Evolutionary conservation across 2,329 filamentous ascomycete genomes (phyloP).

Genomic region (Fusarium sp.): DNA sequence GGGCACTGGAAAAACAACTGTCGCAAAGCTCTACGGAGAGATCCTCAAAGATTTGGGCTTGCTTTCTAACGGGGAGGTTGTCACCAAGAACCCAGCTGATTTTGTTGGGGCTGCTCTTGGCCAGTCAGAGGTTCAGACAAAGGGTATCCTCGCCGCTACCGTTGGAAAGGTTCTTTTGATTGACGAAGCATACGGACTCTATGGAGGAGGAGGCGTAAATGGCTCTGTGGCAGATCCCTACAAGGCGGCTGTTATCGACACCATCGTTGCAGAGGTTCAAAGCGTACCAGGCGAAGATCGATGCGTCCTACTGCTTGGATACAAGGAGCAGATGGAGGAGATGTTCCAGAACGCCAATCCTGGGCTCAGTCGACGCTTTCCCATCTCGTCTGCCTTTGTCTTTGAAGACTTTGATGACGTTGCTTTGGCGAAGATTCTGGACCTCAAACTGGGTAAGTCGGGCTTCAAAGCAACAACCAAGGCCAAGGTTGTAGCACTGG

Average conservation of each 20-base stretch:
- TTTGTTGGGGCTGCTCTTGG: constrained; percentile 73
- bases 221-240: constrained; percentile 49
- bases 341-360: constrained; percentile 82
- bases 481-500: constrained; percentile 62
- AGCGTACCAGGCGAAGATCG: constrained; percentile 74
- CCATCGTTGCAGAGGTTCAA: constrained; percentile 77
- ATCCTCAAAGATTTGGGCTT: constrained; percentile 74
- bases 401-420: constrained; percentile 73
- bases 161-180: constrained; percentile 80
- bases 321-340: constrained; percentile 71
- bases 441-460: constrained; percentile 67
- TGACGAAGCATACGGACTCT: constrained; percentile 79
- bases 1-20: constrained; percentile 79
- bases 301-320: constrained; percentile 76
- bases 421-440: constrained; percentile 67
- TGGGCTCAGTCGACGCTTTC: constrained; percentile 72
- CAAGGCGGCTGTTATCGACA: constrained; percentile 74
- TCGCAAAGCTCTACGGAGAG: constrained; percentile 75
- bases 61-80: constrained; percentile 73
- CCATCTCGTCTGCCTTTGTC: constrained; percentile 66
- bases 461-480: constrained; percentile 61
- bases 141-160: constrained; percentile 71
- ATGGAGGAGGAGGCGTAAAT: constrained; percentile 52
- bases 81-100: constrained; percentile 77
- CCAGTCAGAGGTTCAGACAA: constrained; percentile 74